Conservation (phyloP, 129 eudicot genomes). For the Ambrosia trifida region DNA sequence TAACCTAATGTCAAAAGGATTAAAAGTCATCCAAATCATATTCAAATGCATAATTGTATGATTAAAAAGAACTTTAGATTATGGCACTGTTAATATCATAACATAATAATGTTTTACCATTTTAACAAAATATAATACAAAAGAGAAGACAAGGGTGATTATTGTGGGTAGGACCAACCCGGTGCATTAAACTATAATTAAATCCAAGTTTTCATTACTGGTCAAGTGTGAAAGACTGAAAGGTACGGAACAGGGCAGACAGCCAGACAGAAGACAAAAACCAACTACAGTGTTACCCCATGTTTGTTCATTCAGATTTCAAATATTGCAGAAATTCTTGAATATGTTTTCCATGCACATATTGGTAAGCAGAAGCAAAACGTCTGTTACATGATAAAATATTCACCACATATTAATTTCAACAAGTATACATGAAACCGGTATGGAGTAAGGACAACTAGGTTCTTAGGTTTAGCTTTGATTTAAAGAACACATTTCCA, state of each 20-base stretch:
- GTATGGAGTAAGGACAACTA: background rate
- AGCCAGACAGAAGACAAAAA: background rate
- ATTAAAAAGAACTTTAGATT: background rate
- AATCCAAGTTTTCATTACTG: background rate
- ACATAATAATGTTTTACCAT: background rate
- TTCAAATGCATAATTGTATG: background rate
- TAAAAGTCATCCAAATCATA: background rate
- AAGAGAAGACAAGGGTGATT: background rate
- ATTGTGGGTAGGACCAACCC: background rate
- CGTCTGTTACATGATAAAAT: conserved; percentile 45
- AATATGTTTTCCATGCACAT: conserved; percentile 44
- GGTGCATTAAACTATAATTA: background rate
- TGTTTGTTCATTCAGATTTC: conserved; percentile 34
- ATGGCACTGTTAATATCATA: background rate
- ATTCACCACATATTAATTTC: conserved; percentile 13
- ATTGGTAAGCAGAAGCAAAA: conserved; percentile 56
- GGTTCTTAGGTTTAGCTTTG: conserved; percentile 12
- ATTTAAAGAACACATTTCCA: background rate
- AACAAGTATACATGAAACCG: conserved; percentile 13
- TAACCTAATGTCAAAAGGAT: background rate
- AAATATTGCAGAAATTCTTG: conserved; percentile 49
- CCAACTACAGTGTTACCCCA: conserved; percentile 22
- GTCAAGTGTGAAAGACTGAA: background rate
- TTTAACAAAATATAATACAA: background rate
- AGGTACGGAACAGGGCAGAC: background rate